Evolutionary conservation across 1,284 basidiomycete genomes (phyloP).

Genomic region (Salmacisia buchloeana): DNA sequence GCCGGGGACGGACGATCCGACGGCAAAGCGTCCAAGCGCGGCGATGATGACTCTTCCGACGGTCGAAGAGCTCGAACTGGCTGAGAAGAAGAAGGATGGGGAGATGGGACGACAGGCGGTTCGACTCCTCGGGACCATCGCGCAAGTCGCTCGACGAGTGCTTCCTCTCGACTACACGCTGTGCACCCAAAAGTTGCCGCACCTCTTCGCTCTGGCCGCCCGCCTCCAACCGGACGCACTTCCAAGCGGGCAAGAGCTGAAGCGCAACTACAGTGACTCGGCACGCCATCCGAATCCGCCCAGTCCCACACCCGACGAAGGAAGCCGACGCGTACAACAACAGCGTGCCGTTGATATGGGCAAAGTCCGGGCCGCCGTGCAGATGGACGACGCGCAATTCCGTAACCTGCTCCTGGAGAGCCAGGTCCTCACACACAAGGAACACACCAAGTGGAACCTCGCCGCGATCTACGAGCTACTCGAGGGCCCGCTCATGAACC

Average conservation of each 20-base stretch:
- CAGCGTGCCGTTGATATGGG: slow-evolving; percentile 82
- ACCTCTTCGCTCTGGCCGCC: slow-evolving; percentile 71
- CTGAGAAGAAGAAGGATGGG: slow-evolving; percentile 10
- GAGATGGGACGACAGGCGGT: slow-evolving; percentile 59
- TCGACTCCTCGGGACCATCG: slow-evolving; percentile 80
- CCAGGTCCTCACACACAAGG: slow-evolving; percentile 78
- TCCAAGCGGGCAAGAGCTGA: too few relatives aligned
- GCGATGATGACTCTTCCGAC: neutral
- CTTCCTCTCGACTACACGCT: slow-evolving; percentile 78
- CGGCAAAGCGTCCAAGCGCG: neutral
- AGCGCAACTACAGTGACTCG: too few relatives aligned
- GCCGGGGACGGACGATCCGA: neutral
- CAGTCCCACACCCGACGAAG: neutral
- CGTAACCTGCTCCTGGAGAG: slow-evolving; percentile 39
- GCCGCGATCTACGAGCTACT: slow-evolving; percentile 81
- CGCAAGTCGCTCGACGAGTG: slow-evolving; percentile 80
- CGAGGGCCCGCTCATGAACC: slow-evolving; percentile 84
- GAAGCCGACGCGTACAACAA: neutral
- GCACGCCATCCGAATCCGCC: too few relatives aligned
- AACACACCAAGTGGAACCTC: slow-evolving; percentile 87
- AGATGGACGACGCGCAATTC: slow-evolving; percentile 53
- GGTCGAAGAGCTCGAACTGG: slow-evolving; percentile 24
- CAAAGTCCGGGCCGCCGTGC: slow-evolving; percentile 78
- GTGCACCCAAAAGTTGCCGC: slow-evolving; percentile 74
- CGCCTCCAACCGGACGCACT: neutral